Conservation (phyloP, 352 stramenopile species). For the Achlya hypogyna region DNA sequence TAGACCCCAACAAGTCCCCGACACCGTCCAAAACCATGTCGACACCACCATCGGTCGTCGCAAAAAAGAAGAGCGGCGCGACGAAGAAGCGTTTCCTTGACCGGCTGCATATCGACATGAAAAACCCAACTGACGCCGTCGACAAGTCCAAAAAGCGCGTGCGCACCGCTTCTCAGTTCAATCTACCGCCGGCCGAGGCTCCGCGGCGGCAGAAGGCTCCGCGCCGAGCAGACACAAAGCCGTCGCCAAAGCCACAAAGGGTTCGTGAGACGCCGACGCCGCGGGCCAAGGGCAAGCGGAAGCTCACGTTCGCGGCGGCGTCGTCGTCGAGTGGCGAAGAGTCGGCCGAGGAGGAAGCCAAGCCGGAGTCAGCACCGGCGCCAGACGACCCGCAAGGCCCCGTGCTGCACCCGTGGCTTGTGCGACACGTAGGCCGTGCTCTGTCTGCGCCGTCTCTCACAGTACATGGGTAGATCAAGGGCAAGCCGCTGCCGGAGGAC, state of each 20-base stretch:
- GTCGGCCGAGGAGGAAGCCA: not conserved
- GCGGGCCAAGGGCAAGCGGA: not conserved
- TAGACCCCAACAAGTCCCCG: not conserved
- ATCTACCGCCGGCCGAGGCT: no score
- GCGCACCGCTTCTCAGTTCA: not conserved
- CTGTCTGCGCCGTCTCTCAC: no score
- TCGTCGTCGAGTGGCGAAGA: not conserved
- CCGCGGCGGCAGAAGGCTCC: not conserved
- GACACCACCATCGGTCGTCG: not conserved
- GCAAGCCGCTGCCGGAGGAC: not conserved
- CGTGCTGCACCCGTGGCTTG: not conserved
- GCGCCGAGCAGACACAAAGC: not conserved
- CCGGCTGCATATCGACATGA: conserved; percentile 1
- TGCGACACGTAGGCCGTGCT: not conserved
- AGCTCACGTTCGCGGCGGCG: not conserved
- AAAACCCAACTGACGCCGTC: not conserved
- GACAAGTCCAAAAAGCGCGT: not conserved
- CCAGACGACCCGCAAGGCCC: no score
- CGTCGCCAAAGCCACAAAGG: not conserved
- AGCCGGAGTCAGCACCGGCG: no score
- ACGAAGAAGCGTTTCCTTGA: not conserved
- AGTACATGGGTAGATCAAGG: no score
- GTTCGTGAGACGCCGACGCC: not conserved
- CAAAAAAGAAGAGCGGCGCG: not conserved
- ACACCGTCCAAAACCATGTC: not conserved